Percentiles rank a stretch among this genome's conserved stretches.
Evolutionary conservation across 352 stramenopile genomes (phyloP).

Genomic region (Phytophthora parvispora): DNA sequence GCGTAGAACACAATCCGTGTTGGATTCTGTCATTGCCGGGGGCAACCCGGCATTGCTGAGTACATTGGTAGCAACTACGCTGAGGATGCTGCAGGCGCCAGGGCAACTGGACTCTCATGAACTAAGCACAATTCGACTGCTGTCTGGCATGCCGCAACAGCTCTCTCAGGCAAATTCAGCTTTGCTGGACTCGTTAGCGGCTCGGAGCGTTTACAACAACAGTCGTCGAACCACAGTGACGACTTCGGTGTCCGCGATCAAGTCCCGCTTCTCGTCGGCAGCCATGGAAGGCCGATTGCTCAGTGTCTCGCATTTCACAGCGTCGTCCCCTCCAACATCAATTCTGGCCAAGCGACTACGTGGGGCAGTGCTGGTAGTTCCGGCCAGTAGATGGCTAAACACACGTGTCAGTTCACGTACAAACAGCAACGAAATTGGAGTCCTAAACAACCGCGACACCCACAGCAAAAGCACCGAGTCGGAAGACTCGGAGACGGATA

Average conservation of each 20-base stretch:
- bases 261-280: constrained; percentile 25
- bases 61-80: constrained; percentile 22
- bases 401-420: neutral
- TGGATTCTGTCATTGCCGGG: constrained; percentile 20
- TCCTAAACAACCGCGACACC: neutral
- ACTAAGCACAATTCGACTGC: constrained; percentile 30
- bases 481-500: constrained; percentile 17
- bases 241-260: constrained; percentile 22
- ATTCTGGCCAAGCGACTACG: constrained; percentile 17
- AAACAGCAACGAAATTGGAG: neutral
- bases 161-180: constrained; percentile 16
- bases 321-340: constrained; percentile 5
- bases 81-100: constrained; percentile 30
- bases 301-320: constrained; percentile 8
- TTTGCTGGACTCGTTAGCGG: constrained; percentile 22
- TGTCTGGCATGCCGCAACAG: constrained; percentile 30
- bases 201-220: constrained; percentile 39
- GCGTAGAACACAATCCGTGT: constrained; percentile 5
- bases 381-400: constrained; percentile 22
- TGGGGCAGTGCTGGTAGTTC: constrained; percentile 5
- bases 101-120: constrained; percentile 28
- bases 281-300: constrained; percentile 14
- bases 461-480: constrained; percentile 23
- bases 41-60: constrained; percentile 20
- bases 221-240: neutral